A percentile compares a stretch with the other conserved stretches of the same genome.
These are phyloP conservation scores for Pholiota microspora DNA, from an alignment of 768 basidiomycete genomes.

Conservation along the genomic window DNA sequence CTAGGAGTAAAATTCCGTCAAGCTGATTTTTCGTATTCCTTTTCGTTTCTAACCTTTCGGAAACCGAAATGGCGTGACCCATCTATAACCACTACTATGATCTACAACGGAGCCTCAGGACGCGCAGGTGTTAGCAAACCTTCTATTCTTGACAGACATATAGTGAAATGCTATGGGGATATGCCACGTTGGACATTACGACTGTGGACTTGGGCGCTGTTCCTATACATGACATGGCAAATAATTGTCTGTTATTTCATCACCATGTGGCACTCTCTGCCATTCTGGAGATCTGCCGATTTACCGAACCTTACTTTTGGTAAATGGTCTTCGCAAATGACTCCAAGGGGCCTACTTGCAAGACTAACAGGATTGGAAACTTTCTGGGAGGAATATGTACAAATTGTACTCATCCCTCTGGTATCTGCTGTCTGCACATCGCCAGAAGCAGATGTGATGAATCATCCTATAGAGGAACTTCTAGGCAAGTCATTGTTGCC, in stretches of 20 bases:
- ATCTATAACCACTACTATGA: slow-evolving; percentile 46
- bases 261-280: slow-evolving; percentile 40
- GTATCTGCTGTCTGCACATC: slow-evolving; percentile 77
- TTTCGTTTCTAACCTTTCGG: slow-evolving; percentile 46
- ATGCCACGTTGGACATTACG: slow-evolving; percentile 13
- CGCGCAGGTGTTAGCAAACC: slow-evolving; percentile 52
- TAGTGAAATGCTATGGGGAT: slow-evolving; percentile 3
- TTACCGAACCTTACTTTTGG: slow-evolving; percentile 39
- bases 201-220: slow-evolving; percentile 32
- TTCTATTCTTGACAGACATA: slow-evolving; percentile 20
- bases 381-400: slow-evolving; percentile 51
- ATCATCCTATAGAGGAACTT: slow-evolving; percentile 62
- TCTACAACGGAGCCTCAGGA: slow-evolving; percentile 67
- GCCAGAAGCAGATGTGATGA: slow-evolving; percentile 47
- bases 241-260: slow-evolving; percentile 46
- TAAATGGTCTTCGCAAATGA: slow-evolving; percentile 44
- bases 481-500: slow-evolving; percentile 44
- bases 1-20: slow-evolving; percentile 57
- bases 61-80: slow-evolving; percentile 14
- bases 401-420: slow-evolving; percentile 55
- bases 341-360: slow-evolving; percentile 39
- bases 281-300: slow-evolving; percentile 32
- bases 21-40: slow-evolving; percentile 70
- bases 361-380: slow-evolving; percentile 45
- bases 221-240: slow-evolving; percentile 40